These are phyloP conservation scores for Carex cristatella DNA, from an alignment of 176 grass and related monocot species.

Conservation along the genomic window DNA sequence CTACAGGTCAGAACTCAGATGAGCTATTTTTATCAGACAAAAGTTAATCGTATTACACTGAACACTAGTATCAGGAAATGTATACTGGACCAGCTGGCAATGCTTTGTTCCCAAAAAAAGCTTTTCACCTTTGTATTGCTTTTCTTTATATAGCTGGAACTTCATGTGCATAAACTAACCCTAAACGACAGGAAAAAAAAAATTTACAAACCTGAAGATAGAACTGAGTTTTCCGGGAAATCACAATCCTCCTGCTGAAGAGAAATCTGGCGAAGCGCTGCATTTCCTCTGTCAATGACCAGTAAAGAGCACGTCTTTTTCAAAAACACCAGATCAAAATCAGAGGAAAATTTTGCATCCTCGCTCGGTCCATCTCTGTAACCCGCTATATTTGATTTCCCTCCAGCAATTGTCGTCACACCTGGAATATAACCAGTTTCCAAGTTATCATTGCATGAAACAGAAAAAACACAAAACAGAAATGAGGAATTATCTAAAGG, in stretches of 20 bases:
- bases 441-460: background rate
- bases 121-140: background rate
- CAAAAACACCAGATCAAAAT: slow-evolving; percentile 92
- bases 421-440: slow-evolving; percentile 37
- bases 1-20: background rate
- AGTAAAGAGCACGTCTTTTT: slow-evolving; percentile 84
- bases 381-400: slow-evolving; percentile 88
- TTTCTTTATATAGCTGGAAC: slow-evolving; percentile 6
- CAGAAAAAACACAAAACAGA: background rate
- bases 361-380: slow-evolving; percentile 99
- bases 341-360: slow-evolving; percentile 93
- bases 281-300: slow-evolving; percentile 91
- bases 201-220: slow-evolving; percentile 61
- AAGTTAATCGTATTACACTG: background rate
- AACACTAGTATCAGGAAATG: background rate
- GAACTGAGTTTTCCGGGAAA: slow-evolving; percentile 66
- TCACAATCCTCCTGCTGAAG: slow-evolving; percentile 88
- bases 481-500: background rate
- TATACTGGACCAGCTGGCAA: background rate
- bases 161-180: background rate
- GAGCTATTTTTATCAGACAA: background rate
- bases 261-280: slow-evolving; percentile 86
- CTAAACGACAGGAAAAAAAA: slow-evolving; percentile 15
- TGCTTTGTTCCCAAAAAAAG: background rate
- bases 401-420: slow-evolving; percentile 94